Percentiles rank a stretch among this genome's conserved stretches.
phyloP scores from a whole-genome alignment of 805 yeast genomes.

The Suhomyces xylopsoci region DNA sequence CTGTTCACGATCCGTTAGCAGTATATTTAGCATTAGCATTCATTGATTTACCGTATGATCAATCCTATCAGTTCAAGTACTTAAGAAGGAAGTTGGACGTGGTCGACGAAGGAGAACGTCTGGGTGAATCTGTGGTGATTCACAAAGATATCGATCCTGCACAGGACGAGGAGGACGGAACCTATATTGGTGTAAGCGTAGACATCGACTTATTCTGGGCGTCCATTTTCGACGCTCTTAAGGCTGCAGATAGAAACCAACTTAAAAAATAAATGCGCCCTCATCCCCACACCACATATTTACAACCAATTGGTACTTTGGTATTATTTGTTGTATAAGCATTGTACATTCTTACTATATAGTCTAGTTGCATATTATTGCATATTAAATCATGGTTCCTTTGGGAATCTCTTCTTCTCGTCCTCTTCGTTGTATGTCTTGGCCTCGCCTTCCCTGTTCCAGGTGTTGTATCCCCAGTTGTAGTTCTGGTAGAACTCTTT shows the following conservation, averaged over 20 bases:
- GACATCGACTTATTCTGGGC: constrained; percentile 11
- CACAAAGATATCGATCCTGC: constrained; percentile 1
- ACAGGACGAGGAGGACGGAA: constrained; percentile 4
- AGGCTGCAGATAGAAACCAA: neutral
- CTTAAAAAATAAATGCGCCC: neutral
- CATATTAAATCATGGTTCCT: neutral
- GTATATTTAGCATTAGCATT: constrained; percentile 55
- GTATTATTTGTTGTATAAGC: no score
- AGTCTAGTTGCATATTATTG: neutral
- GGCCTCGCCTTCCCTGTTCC: neutral
- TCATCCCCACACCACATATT: no score
- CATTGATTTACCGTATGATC: constrained; percentile 17
- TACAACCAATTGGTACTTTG: no score
- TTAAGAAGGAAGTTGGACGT: constrained; percentile 25
- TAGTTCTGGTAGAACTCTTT: constrained; percentile 32
- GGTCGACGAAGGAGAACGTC: constrained; percentile 23
- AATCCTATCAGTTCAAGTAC: constrained; percentile 22
- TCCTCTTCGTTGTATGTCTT: neutral
- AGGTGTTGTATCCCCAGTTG: constrained; percentile 34
- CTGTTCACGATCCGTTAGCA: constrained; percentile 80
- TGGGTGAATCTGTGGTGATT: constrained; percentile 26
- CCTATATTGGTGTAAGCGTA: constrained; percentile 6
- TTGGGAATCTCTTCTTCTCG: neutral
- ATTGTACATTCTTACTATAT: no score
- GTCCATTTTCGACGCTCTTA: constrained; percentile 1